Evolutionary conservation across 2,329 filamentous ascomycete genomes (phyloP), one percentile per base, ranked within the genome.

Genomic region (Neofusicoccum cordaticola): DNA sequence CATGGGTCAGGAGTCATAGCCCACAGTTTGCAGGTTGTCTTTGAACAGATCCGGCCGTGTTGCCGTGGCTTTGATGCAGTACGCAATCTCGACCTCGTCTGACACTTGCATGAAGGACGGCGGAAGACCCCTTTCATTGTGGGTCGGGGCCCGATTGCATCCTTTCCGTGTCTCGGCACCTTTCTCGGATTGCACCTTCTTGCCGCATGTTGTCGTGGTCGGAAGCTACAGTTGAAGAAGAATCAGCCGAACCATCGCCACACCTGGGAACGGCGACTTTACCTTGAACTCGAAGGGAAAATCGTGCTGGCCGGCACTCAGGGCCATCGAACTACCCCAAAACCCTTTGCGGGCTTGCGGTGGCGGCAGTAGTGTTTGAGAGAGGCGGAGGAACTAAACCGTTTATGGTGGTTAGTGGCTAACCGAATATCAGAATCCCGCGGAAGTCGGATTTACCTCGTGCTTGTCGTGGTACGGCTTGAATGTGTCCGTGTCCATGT

Each of bases 11-110:
- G n/a, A 11, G 6, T 4, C 15, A 7, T 22, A n/a, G 41, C 56
- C 48, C 12, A 60, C 56, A 9, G 56, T 60, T 15, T 60, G 56
- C 6, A 60, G 56, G 42, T 60, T 60, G 3, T 60, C 56, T 19
- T 48, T 60, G 27, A 47, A 60, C 11, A 60, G 31, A 9, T 60
- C 42, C 2, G 56, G 42, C 27, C 56, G 42, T 19, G 39, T 44
- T 37, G 56, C 56, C 2, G 56, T 60, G 27, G 56, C 56, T 19
- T 58, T 45, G 27, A 58, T 45, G 41, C 56, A 44, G 22, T 58
- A 58, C n/a, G n/a, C 11, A 13, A 60, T 37, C 22, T 60, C 56
- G 27, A 60, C 34, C 15, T 60, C 42, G 42, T 60, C 41, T 0
- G 42, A 34, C 15, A n/a, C 19, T 31, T 44, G 27, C 31, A 12